Evolutionary conservation across 176 grass and related monocot genomes (phyloP).

Genomic region (Oryza brachyantha): DNA sequence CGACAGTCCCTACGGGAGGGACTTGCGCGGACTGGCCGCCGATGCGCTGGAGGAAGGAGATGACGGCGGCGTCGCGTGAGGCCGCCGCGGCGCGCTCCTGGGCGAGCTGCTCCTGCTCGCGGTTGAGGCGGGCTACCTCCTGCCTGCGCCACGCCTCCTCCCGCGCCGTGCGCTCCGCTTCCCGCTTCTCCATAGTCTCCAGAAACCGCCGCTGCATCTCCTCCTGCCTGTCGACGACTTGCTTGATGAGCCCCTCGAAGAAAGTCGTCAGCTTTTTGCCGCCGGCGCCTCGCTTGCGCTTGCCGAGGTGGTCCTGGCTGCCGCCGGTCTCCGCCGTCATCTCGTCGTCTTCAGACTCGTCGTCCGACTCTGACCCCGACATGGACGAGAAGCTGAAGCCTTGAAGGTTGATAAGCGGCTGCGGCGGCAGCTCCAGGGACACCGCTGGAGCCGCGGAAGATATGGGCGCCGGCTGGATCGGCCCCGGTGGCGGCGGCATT

Average conservation of each 20-base stretch:
- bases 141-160: constrained; percentile 92
- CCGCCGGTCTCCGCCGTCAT: constrained; percentile 61
- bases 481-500: constrained; percentile 25
- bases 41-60: constrained; percentile 82
- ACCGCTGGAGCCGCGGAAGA: constrained; percentile 41
- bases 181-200: constrained; percentile 79
- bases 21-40: constrained; percentile 49
- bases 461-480: constrained; percentile 45
- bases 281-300: constrained; percentile 50
- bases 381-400: constrained; percentile 75
- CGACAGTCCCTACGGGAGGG: constrained; percentile 5
- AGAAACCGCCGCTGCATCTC: constrained; percentile 80
- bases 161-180: constrained; percentile 72
- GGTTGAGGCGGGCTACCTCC: constrained; percentile 80
- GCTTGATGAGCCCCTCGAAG: constrained; percentile 85
- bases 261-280: constrained; percentile 68
- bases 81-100: constrained; percentile 78
- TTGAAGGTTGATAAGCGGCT: constrained; percentile 36
- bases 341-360: constrained; percentile 56
- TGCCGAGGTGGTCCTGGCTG: constrained; percentile 45
- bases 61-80: constrained; percentile 70
- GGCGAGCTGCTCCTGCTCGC: constrained; percentile 76
- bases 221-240: constrained; percentile 78
- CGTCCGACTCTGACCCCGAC: constrained; percentile 68
- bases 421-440: constrained; percentile 11